A percentile compares a stretch with the other conserved stretches of the same genome.
Conservation (phyloP, 495 filamentous ascomycete species). For the Aspergillus haitiensis region DNA sequence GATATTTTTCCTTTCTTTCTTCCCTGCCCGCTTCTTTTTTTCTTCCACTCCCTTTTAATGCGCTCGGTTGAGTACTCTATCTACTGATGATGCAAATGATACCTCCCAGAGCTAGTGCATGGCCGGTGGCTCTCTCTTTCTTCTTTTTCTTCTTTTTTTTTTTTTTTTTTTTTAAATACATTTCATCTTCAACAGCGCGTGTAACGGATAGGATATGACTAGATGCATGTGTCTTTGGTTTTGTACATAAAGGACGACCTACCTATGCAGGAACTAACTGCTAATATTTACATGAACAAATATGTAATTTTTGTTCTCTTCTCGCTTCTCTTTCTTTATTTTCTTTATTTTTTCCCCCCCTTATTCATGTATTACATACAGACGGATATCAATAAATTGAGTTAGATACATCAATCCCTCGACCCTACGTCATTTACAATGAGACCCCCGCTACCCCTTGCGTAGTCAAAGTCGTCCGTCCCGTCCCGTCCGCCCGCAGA, state of each 20-base stretch:
- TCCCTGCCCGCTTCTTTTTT: not conserved
- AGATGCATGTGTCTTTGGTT: conserved; percentile 4
- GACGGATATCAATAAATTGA: no score
- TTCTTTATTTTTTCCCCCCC: not conserved
- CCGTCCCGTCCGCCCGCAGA: conserved; percentile 6
- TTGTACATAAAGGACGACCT: conserved; percentile 1
- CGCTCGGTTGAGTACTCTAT: not conserved
- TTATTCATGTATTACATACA: not conserved
- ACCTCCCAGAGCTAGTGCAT: no score
- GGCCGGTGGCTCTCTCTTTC: no score
- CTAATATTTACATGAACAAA: not conserved
- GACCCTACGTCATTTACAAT: not conserved
- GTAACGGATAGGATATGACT: conserved; percentile 1
- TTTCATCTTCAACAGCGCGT: not conserved
- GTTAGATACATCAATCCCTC: not conserved
- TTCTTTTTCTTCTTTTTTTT: not conserved
- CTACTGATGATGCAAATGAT: no score
- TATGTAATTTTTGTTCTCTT: not conserved
- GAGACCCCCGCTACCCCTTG: not conserved
- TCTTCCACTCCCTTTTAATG: not conserved
- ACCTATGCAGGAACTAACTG: no score
- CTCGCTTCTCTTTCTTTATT: not conserved
- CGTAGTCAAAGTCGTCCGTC: not conserved
- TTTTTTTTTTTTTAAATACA: not conserved
- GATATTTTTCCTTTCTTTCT: not conserved